Percentiles rank a stretch among this genome's conserved stretches.
Evolutionary conservation across 2,329 filamentous ascomycete genomes (phyloP).

Genomic region (Alternaria sp.): DNA sequence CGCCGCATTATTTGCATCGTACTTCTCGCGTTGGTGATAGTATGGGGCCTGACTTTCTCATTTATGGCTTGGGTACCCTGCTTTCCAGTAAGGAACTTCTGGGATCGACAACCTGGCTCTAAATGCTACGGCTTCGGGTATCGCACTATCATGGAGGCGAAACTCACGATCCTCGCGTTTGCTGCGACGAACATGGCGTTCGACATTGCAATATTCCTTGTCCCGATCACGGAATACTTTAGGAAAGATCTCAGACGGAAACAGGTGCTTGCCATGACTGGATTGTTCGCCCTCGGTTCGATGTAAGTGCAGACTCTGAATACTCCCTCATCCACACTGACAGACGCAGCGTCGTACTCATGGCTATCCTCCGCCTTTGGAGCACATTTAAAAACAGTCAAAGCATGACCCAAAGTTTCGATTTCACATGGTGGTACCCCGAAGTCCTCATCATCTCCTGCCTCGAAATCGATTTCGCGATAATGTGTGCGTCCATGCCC

Average conservation of each 20-base stretch:
- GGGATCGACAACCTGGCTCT: constrained; percentile 17
- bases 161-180: constrained; percentile 26
- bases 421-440: constrained; percentile 43
- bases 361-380: constrained; percentile 40
- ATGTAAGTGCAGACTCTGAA: constrained; percentile 18
- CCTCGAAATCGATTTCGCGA: constrained; percentile 45
- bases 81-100: constrained; percentile 31
- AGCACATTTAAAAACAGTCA: constrained; percentile 27
- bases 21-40: constrained; percentile 20
- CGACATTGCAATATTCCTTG: constrained; percentile 35
- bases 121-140: constrained; percentile 39
- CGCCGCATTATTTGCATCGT: constrained; percentile 22
- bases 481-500: constrained; percentile 46
- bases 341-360: constrained; percentile 31
- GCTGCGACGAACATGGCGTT: constrained; percentile 40
- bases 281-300: constrained; percentile 33
- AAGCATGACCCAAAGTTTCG: constrained; percentile 19
- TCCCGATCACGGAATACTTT: constrained; percentile 38
- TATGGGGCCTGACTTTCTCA: constrained; percentile 37
- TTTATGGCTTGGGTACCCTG: constrained; percentile 42
- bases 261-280: constrained; percentile 35
- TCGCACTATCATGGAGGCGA: constrained; percentile 17
- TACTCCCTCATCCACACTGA: neutral
- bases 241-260: constrained; percentile 26
- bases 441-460: constrained; percentile 38